Conservation (phyloP, 2,329 filamentous ascomycete genomes). For the Aschersonia sp. region DNA sequence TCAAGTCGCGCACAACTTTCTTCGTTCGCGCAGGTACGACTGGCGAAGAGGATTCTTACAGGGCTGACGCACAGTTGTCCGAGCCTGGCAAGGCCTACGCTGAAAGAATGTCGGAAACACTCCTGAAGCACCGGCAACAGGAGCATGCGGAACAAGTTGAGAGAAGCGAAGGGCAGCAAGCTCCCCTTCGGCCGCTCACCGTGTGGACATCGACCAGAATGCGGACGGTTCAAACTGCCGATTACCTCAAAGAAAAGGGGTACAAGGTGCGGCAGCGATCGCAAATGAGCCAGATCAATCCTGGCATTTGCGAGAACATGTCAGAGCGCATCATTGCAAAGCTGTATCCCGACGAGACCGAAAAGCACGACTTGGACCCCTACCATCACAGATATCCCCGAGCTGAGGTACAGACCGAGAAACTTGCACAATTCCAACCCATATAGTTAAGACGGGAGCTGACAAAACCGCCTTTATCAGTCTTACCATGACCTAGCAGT, state of each 20-base stretch:
- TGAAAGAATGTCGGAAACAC: constrained; percentile 68
- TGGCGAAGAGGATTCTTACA: constrained; percentile 81
- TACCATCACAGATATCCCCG: constrained; percentile 95
- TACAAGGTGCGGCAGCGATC: constrained; percentile 84
- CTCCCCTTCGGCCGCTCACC: constrained; percentile 63
- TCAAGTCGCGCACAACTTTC: constrained; percentile 87
- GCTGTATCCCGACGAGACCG: constrained; percentile 79
- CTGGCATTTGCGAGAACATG: constrained; percentile 89
- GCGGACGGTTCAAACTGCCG: constrained; percentile 79
- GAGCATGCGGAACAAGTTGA: constrained; percentile 59
- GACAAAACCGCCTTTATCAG: constrained; percentile 24
- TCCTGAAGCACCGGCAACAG: constrained; percentile 70
- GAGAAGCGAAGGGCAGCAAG: constrained; percentile 46
- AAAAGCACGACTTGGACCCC: constrained; percentile 85
- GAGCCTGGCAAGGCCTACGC: constrained; percentile 71
- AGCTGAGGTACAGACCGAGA: constrained; percentile 53
- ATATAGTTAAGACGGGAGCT: neutral
- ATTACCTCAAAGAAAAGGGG: constrained; percentile 63
- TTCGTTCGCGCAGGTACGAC: constrained; percentile 82
- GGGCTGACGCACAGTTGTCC: constrained; percentile 74
- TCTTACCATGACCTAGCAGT: constrained; percentile 99
- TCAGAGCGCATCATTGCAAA: constrained; percentile 68
- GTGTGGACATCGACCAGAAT: constrained; percentile 93
- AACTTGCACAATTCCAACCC: neutral
- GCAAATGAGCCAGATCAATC: constrained; percentile 95